phyloP scores from a whole-genome alignment of 441 rosid genomes.

The Euphorbia schlechtendalii region DNA sequence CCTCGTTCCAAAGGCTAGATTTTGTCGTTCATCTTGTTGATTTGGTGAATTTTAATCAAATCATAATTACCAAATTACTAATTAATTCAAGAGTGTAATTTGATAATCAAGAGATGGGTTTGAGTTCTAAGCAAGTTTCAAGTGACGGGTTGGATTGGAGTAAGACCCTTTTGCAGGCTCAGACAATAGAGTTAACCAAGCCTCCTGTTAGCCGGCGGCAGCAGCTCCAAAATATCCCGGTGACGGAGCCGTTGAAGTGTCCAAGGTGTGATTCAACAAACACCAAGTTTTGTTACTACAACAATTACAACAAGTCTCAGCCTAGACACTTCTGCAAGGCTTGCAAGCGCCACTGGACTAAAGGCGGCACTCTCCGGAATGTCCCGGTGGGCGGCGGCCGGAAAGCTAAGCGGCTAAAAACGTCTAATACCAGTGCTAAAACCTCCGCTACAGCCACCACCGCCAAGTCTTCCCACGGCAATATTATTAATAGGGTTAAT shows the following conservation, averaged over 20 bases:
- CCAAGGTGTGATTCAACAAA: conserved; percentile 57
- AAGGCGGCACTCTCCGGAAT: conserved; percentile 59
- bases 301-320: conserved; percentile 58
- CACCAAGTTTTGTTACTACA: conserved; percentile 59
- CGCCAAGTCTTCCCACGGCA: not conserved
- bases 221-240: conserved; percentile 26
- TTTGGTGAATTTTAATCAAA: not conserved
- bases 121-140: conserved; percentile 44
- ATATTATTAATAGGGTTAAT: conserved; percentile 12
- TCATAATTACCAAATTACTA: no score
- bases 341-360: conserved; percentile 67
- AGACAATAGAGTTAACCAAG: conserved; percentile 29
- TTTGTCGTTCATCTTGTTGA: not conserved
- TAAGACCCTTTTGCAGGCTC: conserved; percentile 30
- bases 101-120: conserved; percentile 31
- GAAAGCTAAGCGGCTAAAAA: conserved; percentile 44
- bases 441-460: conserved; percentile 6
- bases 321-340: conserved; percentile 58
- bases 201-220: conserved; percentile 23
- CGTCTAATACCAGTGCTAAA: conserved; percentile 17
- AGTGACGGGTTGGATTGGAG: conserved; percentile 42
- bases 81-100: not conserved
- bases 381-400: conserved; percentile 60
- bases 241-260: conserved; percentile 42
- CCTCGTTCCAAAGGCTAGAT: conserved; percentile 34